Percentiles rank a stretch among this genome's conserved stretches.
Conservation (phyloP, 2,329 filamentous ascomycete genomes). For the Raffaelea ambrosiae region DNA sequence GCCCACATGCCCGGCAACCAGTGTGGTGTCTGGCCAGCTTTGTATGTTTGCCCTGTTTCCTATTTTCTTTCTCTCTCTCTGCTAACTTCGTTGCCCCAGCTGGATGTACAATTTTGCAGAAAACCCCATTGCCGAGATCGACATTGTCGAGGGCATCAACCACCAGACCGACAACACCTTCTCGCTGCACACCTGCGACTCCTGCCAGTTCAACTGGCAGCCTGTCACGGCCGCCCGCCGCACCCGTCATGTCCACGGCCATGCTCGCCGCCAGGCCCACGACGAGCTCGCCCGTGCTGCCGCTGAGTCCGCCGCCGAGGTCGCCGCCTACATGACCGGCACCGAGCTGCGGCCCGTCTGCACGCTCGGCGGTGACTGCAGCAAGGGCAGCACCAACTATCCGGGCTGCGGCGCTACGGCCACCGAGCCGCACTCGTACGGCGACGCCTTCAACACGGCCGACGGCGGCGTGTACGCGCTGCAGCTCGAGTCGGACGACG, state of each 20-base stretch:
- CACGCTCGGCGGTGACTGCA: constrained; percentile 13
- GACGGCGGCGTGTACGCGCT: constrained; percentile 33
- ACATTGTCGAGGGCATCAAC: constrained; percentile 46
- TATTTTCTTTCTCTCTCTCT: constrained; percentile 15
- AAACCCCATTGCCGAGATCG: constrained; percentile 42
- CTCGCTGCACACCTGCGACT: constrained; percentile 36
- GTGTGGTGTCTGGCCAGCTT: constrained; percentile 42
- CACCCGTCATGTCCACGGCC: neutral
- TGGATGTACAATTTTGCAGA: constrained; percentile 27
- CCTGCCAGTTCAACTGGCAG: constrained; percentile 29
- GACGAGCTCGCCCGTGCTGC: too few relatives aligned
- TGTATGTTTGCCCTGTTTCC: constrained; percentile 18
- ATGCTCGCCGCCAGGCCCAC: neutral
- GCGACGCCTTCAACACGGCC: constrained; percentile 40
- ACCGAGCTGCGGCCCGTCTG: constrained; percentile 12
- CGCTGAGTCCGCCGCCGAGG: neutral
- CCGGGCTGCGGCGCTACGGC: constrained; percentile 15
- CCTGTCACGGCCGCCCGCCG: neutral
- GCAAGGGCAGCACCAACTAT: constrained; percentile 9
- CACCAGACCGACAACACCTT: constrained; percentile 32
- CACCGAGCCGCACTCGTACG: constrained; percentile 21
- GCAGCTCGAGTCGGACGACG: constrained; percentile 23
- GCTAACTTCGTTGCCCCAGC: constrained; percentile 10
- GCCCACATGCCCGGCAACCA: constrained; percentile 39
- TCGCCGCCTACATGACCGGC: constrained; percentile 4